phyloP scores from a whole-genome alignment of 225 moss, liverwort and hornwort species.

The Climacium dendroides region DNA sequence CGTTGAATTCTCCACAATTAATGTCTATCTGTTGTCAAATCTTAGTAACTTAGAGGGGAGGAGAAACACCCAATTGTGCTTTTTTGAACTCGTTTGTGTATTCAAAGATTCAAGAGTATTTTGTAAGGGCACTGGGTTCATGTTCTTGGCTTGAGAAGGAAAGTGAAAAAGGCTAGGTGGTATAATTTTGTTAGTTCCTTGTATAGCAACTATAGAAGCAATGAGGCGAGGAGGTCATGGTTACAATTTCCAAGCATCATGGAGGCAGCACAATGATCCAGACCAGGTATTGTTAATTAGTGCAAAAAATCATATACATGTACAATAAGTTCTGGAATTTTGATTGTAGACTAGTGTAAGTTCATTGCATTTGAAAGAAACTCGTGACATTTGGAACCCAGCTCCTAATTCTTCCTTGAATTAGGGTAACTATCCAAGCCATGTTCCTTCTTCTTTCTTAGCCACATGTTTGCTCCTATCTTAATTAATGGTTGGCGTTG shows the following conservation, averaged over 20 bases:
- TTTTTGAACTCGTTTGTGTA: not conserved
- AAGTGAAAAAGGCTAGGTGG: not conserved
- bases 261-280: not conserved
- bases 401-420: not conserved
- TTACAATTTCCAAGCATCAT: not conserved
- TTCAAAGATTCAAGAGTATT: not conserved
- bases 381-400: rapidly evolving
- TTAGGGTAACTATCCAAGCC: too few relatives aligned
- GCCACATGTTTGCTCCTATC: not conserved
- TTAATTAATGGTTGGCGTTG: too few relatives aligned
- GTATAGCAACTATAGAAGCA: not conserved
- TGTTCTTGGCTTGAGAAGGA: not conserved
- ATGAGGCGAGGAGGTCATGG: not conserved
- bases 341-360: not conserved
- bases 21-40: not conserved
- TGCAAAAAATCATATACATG: not conserved
- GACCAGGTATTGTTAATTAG: not conserved
- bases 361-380: not conserved
- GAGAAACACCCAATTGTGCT: not conserved
- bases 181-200: not conserved
- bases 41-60: not conserved
- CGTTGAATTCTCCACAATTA: not conserved
- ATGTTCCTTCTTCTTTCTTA: not conserved
- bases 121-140: not conserved
- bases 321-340: too few relatives aligned